Conservation (phyloP, 2,329 filamentous ascomycete genomes). For the Trichoderma oligosporum region DNA sequence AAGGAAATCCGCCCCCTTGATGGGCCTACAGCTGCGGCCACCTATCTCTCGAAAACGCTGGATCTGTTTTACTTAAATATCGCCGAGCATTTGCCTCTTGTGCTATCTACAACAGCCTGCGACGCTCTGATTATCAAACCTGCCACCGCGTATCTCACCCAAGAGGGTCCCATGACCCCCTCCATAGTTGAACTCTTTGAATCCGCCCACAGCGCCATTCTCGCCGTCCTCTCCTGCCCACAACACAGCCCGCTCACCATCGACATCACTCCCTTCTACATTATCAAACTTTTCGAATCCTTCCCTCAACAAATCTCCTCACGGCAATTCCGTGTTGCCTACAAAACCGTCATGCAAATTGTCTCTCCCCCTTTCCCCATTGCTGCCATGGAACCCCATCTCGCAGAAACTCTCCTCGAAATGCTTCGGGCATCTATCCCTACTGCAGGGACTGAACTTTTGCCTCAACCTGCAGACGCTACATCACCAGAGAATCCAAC, state of each 20-base stretch:
- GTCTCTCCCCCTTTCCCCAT: conserved; percentile 75
- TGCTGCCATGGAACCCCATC: conserved; percentile 65
- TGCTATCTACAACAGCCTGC: conserved; percentile 61
- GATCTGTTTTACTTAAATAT: conserved; percentile 86
- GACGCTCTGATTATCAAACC: conserved; percentile 71
- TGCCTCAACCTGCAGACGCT: conserved; percentile 36
- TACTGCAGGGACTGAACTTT: conserved; percentile 44
- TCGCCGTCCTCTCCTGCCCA: conserved; percentile 76
- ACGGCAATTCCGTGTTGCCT: conserved; percentile 83
- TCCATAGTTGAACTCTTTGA: conserved; percentile 67
- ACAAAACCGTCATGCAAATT: conserved; percentile 79
- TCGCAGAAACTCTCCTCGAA: conserved; percentile 79
- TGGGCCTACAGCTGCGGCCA: conserved; percentile 30
- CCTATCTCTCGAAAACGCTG: conserved; percentile 61
- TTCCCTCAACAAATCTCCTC: conserved; percentile 76
- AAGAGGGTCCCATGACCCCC: conserved; percentile 41
- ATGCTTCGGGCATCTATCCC: conserved; percentile 63
- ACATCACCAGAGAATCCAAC: conserved; percentile 31
- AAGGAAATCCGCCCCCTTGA: conserved; percentile 51
- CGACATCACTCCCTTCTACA: conserved; percentile 74
- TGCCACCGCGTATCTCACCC: conserved; percentile 67
- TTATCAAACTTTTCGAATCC: conserved; percentile 72
- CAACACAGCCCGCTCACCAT: conserved; percentile 69
- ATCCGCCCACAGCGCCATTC: conserved; percentile 76
- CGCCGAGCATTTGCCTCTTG: conserved; percentile 75